Evolutionary conservation across 2,329 filamentous ascomycete species (phyloP).

Genomic region (Sporothrix humicola): DNA sequence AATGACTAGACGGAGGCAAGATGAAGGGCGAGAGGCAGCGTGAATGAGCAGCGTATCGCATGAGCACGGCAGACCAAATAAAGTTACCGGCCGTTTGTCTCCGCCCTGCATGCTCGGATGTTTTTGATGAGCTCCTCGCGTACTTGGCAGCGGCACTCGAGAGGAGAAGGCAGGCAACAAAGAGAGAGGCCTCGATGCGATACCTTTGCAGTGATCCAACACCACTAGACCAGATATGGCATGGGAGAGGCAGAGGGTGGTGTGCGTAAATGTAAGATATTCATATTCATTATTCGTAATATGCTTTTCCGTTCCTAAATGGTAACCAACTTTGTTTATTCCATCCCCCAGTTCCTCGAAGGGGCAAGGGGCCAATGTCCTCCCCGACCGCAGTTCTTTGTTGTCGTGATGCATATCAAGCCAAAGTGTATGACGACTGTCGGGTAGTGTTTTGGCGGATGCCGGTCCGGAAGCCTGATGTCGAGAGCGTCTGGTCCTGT

Average conservation of each 20-base stretch:
- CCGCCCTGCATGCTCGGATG: not conserved
- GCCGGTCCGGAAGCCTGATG: not conserved
- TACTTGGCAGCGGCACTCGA: not conserved
- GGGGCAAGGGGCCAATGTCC: not conserved
- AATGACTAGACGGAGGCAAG: not conserved
- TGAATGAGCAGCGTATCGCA: not conserved
- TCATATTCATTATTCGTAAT: not conserved
- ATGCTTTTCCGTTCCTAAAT: not conserved
- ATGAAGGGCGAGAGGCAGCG: not conserved
- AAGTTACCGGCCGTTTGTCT: not conserved
- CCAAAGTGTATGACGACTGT: not conserved
- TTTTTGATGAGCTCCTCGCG: too few species aligned
- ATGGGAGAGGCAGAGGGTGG: not conserved
- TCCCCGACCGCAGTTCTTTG: not conserved
- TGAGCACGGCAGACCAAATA: not conserved
- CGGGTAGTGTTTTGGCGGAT: not conserved
- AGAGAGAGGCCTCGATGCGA: not conserved
- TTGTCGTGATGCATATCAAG: not conserved
- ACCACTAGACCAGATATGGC: not conserved
- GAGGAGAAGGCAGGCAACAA: too few species aligned
- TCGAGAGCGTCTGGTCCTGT: not conserved
- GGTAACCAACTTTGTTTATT: not conserved
- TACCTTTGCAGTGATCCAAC: not conserved
- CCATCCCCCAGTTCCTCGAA: not conserved
- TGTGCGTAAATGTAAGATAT: not conserved